These are phyloP conservation scores for Nectriaceae sp. DNA, from an alignment of 2,329 filamentous ascomycete species.

Conservation along the genomic window DNA sequence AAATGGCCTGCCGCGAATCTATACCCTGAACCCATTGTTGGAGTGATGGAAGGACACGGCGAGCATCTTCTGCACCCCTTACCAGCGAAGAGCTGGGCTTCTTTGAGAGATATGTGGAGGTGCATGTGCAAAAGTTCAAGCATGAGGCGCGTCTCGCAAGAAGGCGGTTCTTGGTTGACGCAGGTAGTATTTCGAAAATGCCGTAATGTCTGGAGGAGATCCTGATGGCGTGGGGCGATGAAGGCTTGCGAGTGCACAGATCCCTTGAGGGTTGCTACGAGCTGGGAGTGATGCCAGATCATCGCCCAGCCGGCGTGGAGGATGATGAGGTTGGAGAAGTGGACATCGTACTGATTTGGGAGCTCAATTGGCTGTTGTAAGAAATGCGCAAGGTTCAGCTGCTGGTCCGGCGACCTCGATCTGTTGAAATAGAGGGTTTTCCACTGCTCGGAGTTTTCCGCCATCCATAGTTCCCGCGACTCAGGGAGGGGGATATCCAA, in stretches of 20 bases:
- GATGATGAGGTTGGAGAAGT: constrained; percentile 9
- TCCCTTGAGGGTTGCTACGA: constrained; percentile 3
- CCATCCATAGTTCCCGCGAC: constrained; percentile 14
- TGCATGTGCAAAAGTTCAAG: constrained; percentile 15
- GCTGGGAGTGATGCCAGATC: constrained; percentile 14
- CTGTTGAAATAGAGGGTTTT: constrained; percentile 11
- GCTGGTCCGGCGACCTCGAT: not conserved
- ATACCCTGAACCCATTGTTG: constrained; percentile 11
- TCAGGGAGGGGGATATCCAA: constrained; percentile 10
- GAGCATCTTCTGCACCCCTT: constrained; percentile 15
- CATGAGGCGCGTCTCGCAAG: constrained; percentile 2
- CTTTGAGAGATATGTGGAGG: constrained; percentile 14
- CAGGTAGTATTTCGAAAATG: constrained; percentile 12
- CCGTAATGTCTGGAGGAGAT: constrained; percentile 7
- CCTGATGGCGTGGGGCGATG: constrained; percentile 12
- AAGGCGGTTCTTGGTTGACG: constrained; percentile 3
- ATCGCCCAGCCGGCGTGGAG: constrained; percentile 15
- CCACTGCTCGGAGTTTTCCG: constrained; percentile 16
- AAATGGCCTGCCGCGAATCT: constrained; percentile 14
- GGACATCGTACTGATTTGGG: constrained; percentile 8
- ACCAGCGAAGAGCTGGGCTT: constrained; percentile 15
- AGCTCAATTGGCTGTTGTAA: constrained; percentile 12
- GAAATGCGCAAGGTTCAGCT: constrained; percentile 8
- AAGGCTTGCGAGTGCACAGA: constrained; percentile 9
- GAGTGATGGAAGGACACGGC: constrained; percentile 10